phyloP scores from a whole-genome alignment of 2,329 filamentous ascomycete species.

The Lasiodiplodia citricola region DNA sequence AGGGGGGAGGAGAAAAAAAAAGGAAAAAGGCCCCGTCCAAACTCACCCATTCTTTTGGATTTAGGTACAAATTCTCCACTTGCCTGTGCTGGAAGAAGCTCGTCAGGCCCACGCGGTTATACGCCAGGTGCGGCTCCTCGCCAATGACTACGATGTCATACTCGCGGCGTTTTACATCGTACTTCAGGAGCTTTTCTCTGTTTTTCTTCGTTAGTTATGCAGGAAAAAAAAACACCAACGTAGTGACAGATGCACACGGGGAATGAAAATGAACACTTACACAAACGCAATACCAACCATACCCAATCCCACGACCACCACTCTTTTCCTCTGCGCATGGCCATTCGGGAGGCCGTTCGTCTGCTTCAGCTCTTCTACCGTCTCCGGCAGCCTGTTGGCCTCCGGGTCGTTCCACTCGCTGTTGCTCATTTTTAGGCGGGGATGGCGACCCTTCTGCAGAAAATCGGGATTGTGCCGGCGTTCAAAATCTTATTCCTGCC shows the following conservation, averaged over 20 bases:
- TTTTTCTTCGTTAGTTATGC: neutral
- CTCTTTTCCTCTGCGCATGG: conserved; percentile 61
- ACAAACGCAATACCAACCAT: conserved; percentile 93
- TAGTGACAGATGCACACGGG: no score
- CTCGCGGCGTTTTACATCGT: conserved; percentile 75
- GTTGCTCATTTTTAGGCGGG: conserved; percentile 45
- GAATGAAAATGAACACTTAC: conserved; percentile 56
- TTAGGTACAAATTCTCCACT: conserved; percentile 87
- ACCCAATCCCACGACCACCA: conserved; percentile 85
- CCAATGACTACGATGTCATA: conserved; percentile 86
- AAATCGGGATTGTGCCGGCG: neutral
- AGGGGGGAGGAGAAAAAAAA: neutral
- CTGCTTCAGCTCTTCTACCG: conserved; percentile 43
- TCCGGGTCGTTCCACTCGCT: conserved; percentile 53
- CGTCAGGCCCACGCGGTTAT: conserved; percentile 88
- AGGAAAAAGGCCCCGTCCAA: neutral
- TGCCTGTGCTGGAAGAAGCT: conserved; percentile 86
- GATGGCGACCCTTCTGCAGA: neutral
- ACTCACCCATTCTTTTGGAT: conserved; percentile 79
- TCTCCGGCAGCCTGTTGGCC: conserved; percentile 52
- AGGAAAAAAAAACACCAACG: no score
- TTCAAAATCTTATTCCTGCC: neutral
- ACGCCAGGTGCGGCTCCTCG: conserved; percentile 85
- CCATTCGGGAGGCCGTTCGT: conserved; percentile 30
- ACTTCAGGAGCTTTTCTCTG: conserved; percentile 87